These are phyloP conservation scores for Blepharisma japonicum DNA, from an alignment of 73 alveolate genomes.

Conservation along the genomic window DNA sequence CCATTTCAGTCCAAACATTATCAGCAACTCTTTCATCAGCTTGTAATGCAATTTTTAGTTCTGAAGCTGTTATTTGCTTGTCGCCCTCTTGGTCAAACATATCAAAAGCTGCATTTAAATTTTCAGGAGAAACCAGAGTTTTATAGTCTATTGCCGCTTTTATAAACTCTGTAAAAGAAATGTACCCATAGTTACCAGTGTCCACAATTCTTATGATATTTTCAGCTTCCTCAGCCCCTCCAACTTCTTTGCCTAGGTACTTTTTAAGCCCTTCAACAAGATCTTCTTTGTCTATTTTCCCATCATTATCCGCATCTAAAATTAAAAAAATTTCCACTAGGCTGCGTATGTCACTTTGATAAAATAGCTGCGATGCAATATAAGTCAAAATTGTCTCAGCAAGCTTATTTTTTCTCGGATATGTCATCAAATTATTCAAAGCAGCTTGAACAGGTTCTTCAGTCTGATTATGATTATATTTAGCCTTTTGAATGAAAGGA, in stretches of 20 bases:
- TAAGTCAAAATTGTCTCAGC: background rate
- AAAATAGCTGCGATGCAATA: background rate
- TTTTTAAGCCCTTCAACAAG: too few relatives aligned
- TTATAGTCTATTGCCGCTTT: conserved; percentile 28
- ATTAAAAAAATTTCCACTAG: background rate
- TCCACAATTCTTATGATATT: conserved; percentile 12
- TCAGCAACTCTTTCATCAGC: too few relatives aligned
- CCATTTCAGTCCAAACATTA: background rate
- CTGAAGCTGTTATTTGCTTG: conserved; percentile 15
- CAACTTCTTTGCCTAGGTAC: too few relatives aligned
- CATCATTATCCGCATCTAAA: too few relatives aligned
- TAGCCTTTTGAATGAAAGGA: background rate
- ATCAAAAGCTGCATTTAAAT: conserved; percentile 2
- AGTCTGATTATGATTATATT: background rate
- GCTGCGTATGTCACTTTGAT: background rate
- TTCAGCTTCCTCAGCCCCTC: background rate
- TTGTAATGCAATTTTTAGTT: background rate
- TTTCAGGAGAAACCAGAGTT: background rate
- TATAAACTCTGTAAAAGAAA: conserved; percentile 6
- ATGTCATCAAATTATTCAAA: background rate
- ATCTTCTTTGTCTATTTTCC: too few relatives aligned
- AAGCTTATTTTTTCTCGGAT: background rate
- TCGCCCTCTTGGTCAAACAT: conserved; percentile 1
- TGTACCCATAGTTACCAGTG: conserved; percentile 26
- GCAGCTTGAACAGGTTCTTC: background rate